Evolutionary conservation across 495 filamentous ascomycete species (phyloP), one percentile per base, ranked within the genome.

Genomic region (Hypoxylon lienhwacheense): DNA sequence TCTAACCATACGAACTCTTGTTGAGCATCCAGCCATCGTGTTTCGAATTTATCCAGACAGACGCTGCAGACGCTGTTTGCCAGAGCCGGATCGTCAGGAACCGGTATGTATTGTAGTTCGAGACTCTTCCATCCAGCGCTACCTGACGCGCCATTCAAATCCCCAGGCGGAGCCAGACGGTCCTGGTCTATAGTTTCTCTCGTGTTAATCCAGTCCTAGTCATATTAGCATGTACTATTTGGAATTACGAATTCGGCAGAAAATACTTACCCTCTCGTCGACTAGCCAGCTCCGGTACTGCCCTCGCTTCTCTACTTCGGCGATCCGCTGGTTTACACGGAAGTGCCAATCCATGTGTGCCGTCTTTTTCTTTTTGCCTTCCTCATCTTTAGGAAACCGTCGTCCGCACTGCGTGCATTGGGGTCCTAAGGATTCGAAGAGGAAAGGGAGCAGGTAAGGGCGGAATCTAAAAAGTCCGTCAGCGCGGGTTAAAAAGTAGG

Each of bases 1-100:
- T 98, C 92, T 74, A 87, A 88, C 90, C 95, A 98, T 22, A 98
- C 95, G 78, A 90, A 97, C 53, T 97, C 90, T 67, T 97, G 90
- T 14, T 84, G 87, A 53, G 93, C 89, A 55, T 96, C 89, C 12
- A 90, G 85, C 88, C 90, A 97, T 26, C 77, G 76, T 53, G 83
- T 91, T 69, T 93, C 86, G 49, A 97, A 96, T 57, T 86, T 86
- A 71, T 98, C 93, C 67, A 96, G 91, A 67, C 93, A 97, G 58
- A 98, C 93, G 24, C 90, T 88, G 61, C 93, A 98, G 2, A 86
- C 79, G 19, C 77, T 82, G 56, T 85, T 87, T 12, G 84, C 81
- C 24, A 87, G 71, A 3, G 78, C 75, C 16, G 86, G 81, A 61
- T 91, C 87, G 42, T 87, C 85, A 1, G 91, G 93, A 5, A 91